These are phyloP conservation scores for Pseudocercospora macadamiae DNA, from an alignment of 2,329 filamentous ascomycete species.

Conservation along the genomic window DNA sequence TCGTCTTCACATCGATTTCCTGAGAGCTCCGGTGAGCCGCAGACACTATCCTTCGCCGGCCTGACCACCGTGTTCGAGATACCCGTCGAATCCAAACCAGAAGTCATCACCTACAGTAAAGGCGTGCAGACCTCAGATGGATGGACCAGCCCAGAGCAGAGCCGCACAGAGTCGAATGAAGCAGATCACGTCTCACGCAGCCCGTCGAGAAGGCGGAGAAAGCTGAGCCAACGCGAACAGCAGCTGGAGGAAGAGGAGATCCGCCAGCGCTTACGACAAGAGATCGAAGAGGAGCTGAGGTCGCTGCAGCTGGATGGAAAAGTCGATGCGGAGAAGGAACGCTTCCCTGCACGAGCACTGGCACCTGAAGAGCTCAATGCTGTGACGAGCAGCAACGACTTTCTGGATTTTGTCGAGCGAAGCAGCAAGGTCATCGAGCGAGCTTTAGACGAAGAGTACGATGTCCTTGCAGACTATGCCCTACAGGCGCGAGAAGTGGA, in stretches of 20 bases:
- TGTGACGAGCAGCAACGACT: slow-evolving; percentile 89
- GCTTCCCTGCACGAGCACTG: slow-evolving; percentile 70
- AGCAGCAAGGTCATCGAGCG: slow-evolving; percentile 97
- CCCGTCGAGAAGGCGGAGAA: slow-evolving; percentile 61
- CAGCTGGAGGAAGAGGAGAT: slow-evolving; percentile 83
- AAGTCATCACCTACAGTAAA: slow-evolving; percentile 96
- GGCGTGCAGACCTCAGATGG: slow-evolving; percentile 87
- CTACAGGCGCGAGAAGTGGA: slow-evolving; percentile 73
- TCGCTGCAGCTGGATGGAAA: slow-evolving; percentile 60
- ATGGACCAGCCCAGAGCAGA: slow-evolving; percentile 53
- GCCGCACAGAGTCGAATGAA: slow-evolving; percentile 63
- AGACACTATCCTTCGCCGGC: slow-evolving; percentile 73
- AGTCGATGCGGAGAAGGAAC: slow-evolving; percentile 51
- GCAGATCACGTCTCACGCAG: slow-evolving; percentile 59
- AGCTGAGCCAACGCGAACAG: slow-evolving; percentile 75
- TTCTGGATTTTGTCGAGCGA: slow-evolving; percentile 90
- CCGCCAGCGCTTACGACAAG: slow-evolving; percentile 77
- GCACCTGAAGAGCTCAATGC: slow-evolving; percentile 85
- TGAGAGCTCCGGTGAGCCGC: slow-evolving; percentile 55
- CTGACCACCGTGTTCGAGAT: slow-evolving; percentile 80
- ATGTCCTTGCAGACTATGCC: slow-evolving; percentile 93
- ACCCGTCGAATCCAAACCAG: slow-evolving; percentile 64
- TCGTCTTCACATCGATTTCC: slow-evolving; percentile 35
- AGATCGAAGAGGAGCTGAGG: slow-evolving; percentile 90
- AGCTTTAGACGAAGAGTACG: slow-evolving; percentile 92